Evolutionary conservation across 306 rosid species (phyloP).

Genomic region (Citrullus amarus): DNA sequence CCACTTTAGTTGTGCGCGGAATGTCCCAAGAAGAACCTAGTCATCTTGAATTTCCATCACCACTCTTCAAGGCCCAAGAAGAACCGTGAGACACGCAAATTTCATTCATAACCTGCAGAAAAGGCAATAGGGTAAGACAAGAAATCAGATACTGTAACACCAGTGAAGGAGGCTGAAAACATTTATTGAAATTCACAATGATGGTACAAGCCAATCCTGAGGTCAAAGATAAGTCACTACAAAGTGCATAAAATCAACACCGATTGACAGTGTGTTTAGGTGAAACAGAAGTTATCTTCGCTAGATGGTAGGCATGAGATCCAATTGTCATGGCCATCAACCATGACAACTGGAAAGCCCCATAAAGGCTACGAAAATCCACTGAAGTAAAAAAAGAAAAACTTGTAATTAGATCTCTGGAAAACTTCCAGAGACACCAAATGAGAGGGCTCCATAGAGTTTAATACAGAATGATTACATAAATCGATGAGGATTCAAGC

Average conservation of each 20-base stretch:
- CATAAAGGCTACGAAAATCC: neutral
- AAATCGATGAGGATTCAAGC: neutral
- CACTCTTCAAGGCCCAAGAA: slow-evolving; percentile 54
- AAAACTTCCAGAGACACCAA: neutral
- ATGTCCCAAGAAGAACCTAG: neutral
- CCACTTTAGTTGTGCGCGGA: neutral
- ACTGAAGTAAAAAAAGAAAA: too few relatives aligned
- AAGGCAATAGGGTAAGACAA: neutral
- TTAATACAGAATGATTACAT: neutral
- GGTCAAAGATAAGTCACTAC: neutral
- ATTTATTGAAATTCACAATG: neutral
- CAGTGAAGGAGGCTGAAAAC: neutral
- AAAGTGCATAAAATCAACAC: neutral
- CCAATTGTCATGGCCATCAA: too few relatives aligned
- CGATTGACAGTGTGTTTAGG: neutral
- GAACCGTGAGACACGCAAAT: slow-evolving; percentile 60
- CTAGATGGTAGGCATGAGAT: too few relatives aligned
- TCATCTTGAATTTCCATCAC: slow-evolving; percentile 40
- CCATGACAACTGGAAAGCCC: too few relatives aligned
- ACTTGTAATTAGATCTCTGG: neutral
- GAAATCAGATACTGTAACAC: neutral
- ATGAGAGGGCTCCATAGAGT: neutral
- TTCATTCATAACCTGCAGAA: slow-evolving; percentile 59
- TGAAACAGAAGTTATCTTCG: too few relatives aligned
- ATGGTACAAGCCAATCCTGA: neutral